phyloP scores from a whole-genome alignment of 164 flowering plant genomes.

The Paratinospora sagittata region DNA sequence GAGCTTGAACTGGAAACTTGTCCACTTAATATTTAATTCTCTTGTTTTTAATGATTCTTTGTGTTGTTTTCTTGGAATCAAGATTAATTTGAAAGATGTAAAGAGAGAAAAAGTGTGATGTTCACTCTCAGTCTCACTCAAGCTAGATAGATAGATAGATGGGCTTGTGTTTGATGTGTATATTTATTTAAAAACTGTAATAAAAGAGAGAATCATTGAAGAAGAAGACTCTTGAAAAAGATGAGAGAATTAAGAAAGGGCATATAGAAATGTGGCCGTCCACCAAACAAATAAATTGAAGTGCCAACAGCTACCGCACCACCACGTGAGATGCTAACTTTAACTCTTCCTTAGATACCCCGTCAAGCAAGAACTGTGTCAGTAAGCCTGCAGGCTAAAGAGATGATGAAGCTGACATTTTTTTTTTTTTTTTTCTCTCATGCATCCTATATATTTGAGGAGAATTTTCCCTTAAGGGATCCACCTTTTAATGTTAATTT shows the following conservation, averaged over 20 bases:
- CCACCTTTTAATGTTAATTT: too few relatives aligned
- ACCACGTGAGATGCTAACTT: neutral
- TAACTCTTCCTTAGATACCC: neutral
- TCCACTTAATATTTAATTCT: neutral
- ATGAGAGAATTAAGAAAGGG: too few relatives aligned
- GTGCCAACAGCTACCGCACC: neutral
- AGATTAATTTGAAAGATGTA: neutral
- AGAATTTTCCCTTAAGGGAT: too few relatives aligned
- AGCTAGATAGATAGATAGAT: too few relatives aligned
- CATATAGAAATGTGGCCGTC: neutral
- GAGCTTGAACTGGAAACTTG: conserved; percentile 1
- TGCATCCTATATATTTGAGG: too few relatives aligned
- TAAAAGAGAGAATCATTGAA: neutral
- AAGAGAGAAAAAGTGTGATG: neutral
- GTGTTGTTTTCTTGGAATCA: neutral
- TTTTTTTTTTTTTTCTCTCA: neutral
- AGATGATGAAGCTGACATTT: neutral
- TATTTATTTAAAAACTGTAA: too few relatives aligned
- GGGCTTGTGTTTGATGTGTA: neutral
- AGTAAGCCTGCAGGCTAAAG: neutral
- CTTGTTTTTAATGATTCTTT: too few relatives aligned
- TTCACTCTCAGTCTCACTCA: neutral
- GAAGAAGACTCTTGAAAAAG: conserved; percentile 1
- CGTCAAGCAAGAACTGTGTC: conserved; percentile 3
- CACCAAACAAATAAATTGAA: neutral